Conservation (phyloP, 768 basidiomycete genomes). For the Sporobolomyces phaffii region DNA sequence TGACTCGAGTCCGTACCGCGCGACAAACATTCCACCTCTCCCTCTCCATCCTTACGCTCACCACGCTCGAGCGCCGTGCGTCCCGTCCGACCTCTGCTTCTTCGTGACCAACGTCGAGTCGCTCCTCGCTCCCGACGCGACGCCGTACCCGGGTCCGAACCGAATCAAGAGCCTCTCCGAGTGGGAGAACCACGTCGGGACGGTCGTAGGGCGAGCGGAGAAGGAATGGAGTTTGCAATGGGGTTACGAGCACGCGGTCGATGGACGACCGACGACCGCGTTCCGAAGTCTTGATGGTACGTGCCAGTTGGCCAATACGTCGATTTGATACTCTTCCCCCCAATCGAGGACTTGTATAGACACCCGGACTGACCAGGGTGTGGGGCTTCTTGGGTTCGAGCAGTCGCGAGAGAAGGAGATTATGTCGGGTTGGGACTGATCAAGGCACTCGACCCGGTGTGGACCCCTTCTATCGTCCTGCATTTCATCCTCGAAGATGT, state of each 20-base stretch:
- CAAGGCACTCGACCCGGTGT: conserved; percentile 11
- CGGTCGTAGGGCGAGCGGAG: conserved; percentile 19
- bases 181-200: conserved; percentile 26
- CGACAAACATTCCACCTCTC: conserved; percentile 1
- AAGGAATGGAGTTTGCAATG: conserved; percentile 22
- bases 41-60: conserved; percentile 29
- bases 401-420: conserved; percentile 28
- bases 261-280: conserved; percentile 31
- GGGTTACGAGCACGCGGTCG: conserved; percentile 29
- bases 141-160: conserved; percentile 15
- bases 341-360: too few species aligned
- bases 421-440: conserved; percentile 35
- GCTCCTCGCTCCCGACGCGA: conserved; percentile 32
- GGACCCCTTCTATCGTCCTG: background rate
- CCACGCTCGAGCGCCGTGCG: conserved; percentile 29
- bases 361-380: too few species aligned
- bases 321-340: too few species aligned
- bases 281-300: conserved; percentile 36
- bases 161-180: background rate
- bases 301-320: too few species aligned
- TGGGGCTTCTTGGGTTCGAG: too few species aligned
- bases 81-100: conserved; percentile 12
- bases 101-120: conserved; percentile 39
- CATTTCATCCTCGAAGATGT: conserved; percentile 28
- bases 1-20: background rate